Evolutionary conservation across 805 yeast species (phyloP), one percentile per base, ranked within the genome.

Genomic region (Kluyveromyces aestuarii): DNA sequence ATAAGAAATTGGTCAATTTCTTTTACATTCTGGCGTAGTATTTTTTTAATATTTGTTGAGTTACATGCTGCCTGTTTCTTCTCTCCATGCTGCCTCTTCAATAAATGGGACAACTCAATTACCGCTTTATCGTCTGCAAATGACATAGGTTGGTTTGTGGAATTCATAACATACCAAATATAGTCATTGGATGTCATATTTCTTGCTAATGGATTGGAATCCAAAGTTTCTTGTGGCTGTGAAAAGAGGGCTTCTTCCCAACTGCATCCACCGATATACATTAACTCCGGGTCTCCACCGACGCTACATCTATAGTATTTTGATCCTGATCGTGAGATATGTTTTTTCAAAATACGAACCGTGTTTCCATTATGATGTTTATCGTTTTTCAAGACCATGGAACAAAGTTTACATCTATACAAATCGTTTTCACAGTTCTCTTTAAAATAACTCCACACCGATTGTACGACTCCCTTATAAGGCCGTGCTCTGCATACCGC

Each of bases 321-420:
- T 4, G 45, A 43, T 18, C 45, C 45, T 6, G 45, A 43, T 16
- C 36, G 38, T 6, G 45, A 33, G 10, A 43, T n/a, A 39, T 43
- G 45, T 38, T 43, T 43, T 19, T 43, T 43, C 45, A 43, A 43
- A 9, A 35, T 43, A 33, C 45, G n/a, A 2, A 43, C 45, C 10
- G 45, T 43, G 27, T 43, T 43, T 14, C 45, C 45, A 33, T 43
- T 43, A 10, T 43, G 45, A 43, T 43, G 45, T 10, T 35, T 43
- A 9, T 43, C 45, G n/a, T 33, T 27, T 21, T 33, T 43, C 39
- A 43, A 33, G 11, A 43, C 45, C 45, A 43, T 43, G 8, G 45
- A 43, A 17, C 45, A 43, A 17, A 43, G 39, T 38, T 33, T 43
- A 18, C 45, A 43, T 43, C 45, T 43, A 27, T 43, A 43, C 18